phyloP scores from a whole-genome alignment of 2,329 filamentous ascomycete genomes.

The Laburnicola sp. region DNA sequence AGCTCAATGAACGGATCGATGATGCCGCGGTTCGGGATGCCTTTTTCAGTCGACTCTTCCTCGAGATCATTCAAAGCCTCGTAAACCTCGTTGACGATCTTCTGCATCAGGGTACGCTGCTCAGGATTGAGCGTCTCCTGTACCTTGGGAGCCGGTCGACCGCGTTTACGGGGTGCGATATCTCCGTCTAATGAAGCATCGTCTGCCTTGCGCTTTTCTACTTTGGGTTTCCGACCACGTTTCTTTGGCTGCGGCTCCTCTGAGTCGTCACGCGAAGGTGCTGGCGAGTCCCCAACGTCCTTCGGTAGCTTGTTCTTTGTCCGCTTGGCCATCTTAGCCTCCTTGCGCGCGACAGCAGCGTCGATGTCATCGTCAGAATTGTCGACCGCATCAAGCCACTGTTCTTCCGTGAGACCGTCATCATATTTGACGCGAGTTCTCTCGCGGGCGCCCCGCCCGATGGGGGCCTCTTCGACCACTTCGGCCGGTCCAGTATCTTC shows the following conservation, averaged over 20 bases:
- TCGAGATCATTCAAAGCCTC: slow-evolving; percentile 83
- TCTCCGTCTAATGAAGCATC: slow-evolving; percentile 68
- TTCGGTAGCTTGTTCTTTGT: slow-evolving; percentile 73
- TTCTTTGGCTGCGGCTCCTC: slow-evolving; percentile 78
- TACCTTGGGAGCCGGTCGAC: slow-evolving; percentile 66
- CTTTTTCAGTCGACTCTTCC: slow-evolving; percentile 67
- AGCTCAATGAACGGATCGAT: slow-evolving; percentile 94
- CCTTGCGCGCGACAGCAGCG: slow-evolving; percentile 86
- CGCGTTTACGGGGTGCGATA: slow-evolving; percentile 66
- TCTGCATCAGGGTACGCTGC: slow-evolving; percentile 77
- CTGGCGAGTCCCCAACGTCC: slow-evolving; percentile 70
- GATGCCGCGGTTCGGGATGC: slow-evolving; percentile 71
- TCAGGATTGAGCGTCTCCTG: slow-evolving; percentile 65
- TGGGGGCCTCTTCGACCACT: slow-evolving; percentile 70
- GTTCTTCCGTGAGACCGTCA: slow-evolving; percentile 95
- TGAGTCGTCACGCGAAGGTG: slow-evolving; percentile 77
- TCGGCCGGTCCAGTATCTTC: slow-evolving; percentile 82
- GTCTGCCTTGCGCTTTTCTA: slow-evolving; percentile 85
- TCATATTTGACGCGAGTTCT: slow-evolving; percentile 94
- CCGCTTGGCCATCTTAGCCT: slow-evolving; percentile 79
- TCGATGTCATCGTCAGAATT: slow-evolving; percentile 94
- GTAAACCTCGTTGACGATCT: slow-evolving; percentile 74
- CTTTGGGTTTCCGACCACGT: slow-evolving; percentile 76
- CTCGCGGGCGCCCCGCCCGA: slow-evolving; percentile 90
- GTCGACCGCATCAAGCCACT: slow-evolving; percentile 97